Evolutionary conservation across 176 grass and related monocot genomes (phyloP).

Genomic region (Pontederia crassipes): DNA sequence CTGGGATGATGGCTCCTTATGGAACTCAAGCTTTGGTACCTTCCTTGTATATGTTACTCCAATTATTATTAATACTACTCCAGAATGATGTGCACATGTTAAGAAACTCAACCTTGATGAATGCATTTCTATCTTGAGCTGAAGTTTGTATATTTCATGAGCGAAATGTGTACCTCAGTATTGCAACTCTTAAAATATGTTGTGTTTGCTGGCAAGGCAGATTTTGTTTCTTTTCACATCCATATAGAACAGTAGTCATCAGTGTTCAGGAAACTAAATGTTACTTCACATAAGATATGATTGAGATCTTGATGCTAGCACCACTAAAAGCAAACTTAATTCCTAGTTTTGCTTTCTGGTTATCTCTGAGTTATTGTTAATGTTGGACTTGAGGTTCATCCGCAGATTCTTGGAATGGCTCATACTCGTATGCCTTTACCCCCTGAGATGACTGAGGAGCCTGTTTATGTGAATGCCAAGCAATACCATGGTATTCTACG

Average conservation of each 20-base stretch:
- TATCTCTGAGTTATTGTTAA: constrained; percentile 10
- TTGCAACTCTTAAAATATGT: too few relatives aligned
- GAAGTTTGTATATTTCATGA: not conserved
- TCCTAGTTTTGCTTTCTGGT: not conserved
- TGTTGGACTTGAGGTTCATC: constrained; percentile 38
- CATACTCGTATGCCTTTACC: constrained; percentile 72
- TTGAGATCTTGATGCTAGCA: too few relatives aligned
- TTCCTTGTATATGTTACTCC: constrained; percentile 20
- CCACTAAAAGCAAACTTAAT: too few relatives aligned
- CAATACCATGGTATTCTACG: constrained; percentile 93
- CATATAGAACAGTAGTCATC: too few relatives aligned
- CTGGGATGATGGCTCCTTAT: constrained; percentile 57
- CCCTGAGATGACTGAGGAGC: constrained; percentile 80
- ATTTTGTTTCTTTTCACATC: too few relatives aligned
- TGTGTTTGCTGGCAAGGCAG: too few relatives aligned
- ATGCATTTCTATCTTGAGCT: not conserved
- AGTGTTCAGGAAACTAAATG: too few relatives aligned
- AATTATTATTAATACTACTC: not conserved
- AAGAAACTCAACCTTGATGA: too few relatives aligned
- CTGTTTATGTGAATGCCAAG: constrained; percentile 97
- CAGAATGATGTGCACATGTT: too few relatives aligned
- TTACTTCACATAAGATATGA: too few relatives aligned
- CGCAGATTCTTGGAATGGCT: constrained; percentile 47
- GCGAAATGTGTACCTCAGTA: too few relatives aligned
- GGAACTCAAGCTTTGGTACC: constrained; percentile 72